Base-by-base conservation (phyloP, 345 rosid species). In the Salix koriyanagi region DNA sequence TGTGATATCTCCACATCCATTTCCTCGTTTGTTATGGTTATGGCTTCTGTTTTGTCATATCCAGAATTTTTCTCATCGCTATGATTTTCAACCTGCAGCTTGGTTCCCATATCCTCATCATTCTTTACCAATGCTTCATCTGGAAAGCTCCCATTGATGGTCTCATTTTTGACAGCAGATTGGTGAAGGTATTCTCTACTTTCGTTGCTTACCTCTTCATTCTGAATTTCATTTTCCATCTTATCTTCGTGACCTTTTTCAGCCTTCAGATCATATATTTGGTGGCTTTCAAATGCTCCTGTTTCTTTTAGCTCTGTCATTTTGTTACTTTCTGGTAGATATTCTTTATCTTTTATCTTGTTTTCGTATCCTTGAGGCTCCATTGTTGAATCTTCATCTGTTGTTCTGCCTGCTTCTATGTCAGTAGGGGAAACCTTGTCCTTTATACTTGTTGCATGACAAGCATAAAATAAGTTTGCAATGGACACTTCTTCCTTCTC, bases 201-300 rank as follows among this genome's bases (percentile, higher is more conserved):
- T 60, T 81, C 86, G 34, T 68, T 41, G 69, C 67, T 71, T 14
- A 67, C 91, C 88, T 83, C 81, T 79, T 79, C 84, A 41, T 62
- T 67, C 76, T 46, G 81, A 30, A 65, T 68, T 66, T 65, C 80
- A 56, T 69, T 73, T 56, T 61, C 32, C 21, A 54, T 62, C 52
- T 76, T 37, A 9, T 75, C 83, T 58, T 44, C 77, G 1, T 12
- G 52, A 56, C 25, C 46, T 83, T 79, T 68, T 78, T 80, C 80
- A 50, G 32, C 75, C 48, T 71, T 75, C 15, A 23, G 64, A 30
- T 72, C 70, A 13, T 74, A 60, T 77, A 74, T 89, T 67, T 79
- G 83, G 60, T 34, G 15, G 54, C 79, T 6, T 36, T 36, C 39
- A n/a, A n/a, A n/a, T n/a, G n/a, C n/a, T n/a, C n/a, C n/a, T n/a